A percentile compares a stretch with the other conserved stretches of the same genome.
These are phyloP conservation scores for Cryptosporidium sp. DNA, from an alignment of 169 alveolate genomes.

Conservation along the genomic window DNA sequence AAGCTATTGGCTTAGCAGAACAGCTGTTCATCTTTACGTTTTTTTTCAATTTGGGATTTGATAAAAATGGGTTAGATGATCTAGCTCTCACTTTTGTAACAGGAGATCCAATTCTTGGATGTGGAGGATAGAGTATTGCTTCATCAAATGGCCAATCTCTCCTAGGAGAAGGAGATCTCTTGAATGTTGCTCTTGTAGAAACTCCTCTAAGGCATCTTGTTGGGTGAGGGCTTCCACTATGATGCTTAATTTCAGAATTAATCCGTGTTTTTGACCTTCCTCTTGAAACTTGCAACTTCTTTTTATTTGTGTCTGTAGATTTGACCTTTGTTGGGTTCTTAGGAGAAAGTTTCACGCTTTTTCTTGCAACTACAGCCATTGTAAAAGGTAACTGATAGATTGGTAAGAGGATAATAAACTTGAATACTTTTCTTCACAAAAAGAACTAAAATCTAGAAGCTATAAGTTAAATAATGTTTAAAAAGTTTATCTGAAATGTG, in stretches of 20 bases:
- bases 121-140: conserved; percentile 18
- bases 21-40: background rate
- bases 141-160: conserved; percentile 49
- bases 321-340: conserved; percentile 10
- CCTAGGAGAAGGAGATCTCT: conserved; percentile 48
- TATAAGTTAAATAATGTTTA: background rate
- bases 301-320: background rate
- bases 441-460: conserved; percentile 15
- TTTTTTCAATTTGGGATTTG: background rate
- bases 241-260: conserved; percentile 8
- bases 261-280: conserved; percentile 2
- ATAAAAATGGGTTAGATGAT: background rate
- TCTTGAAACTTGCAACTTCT: background rate
- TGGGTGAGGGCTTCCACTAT: conserved; percentile 9
- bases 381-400: background rate
- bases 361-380: conserved; percentile 18
- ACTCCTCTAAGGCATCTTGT: conserved; percentile 62
- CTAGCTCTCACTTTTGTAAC: background rate
- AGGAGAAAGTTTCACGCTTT: conserved; percentile 1
- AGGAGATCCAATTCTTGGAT: conserved; percentile 26
- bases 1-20: background rate
- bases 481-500: background rate
- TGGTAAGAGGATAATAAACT: background rate
- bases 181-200: conserved; percentile 35
- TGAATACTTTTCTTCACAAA: background rate